Percentiles rank a stretch among this genome's conserved stretches.
Evolutionary conservation across 208 protist genomes (phyloP).

Genomic region (Acanthamoeba royreba): DNA sequence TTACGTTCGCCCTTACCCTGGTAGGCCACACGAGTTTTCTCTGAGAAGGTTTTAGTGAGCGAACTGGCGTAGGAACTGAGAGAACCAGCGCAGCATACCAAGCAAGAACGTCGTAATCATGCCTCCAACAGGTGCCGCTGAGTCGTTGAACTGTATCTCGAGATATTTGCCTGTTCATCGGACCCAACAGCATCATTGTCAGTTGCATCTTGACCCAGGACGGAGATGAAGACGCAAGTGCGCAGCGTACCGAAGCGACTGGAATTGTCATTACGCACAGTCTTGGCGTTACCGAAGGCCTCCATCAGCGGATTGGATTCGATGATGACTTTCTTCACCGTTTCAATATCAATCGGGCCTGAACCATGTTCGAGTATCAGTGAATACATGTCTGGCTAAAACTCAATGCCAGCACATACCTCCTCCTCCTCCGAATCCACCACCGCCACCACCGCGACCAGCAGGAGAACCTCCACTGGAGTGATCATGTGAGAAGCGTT

Average conservation of each 20-base stretch:
- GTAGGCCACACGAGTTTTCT: slow-evolving; percentile 66
- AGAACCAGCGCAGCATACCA: background rate
- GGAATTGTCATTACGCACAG: slow-evolving; percentile 76
- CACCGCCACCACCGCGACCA: background rate
- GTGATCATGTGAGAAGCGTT: background rate
- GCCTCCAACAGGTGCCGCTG: slow-evolving; percentile 56
- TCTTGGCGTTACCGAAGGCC: slow-evolving; percentile 75
- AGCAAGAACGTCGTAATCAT: slow-evolving; percentile 59
- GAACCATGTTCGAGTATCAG: background rate
- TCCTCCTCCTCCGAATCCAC: background rate
- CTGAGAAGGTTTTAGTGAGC: slow-evolving; percentile 49
- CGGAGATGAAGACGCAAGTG: too few relatives aligned
- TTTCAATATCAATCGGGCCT: slow-evolving; percentile 79
- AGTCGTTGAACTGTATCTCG: slow-evolving; percentile 65
- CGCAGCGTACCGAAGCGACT: slow-evolving; percentile 76
- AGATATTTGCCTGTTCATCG: slow-evolving; percentile 72
- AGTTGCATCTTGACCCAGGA: slow-evolving; percentile 61
- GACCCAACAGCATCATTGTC: background rate
- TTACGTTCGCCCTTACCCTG: slow-evolving; percentile 69
- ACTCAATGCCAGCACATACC: background rate
- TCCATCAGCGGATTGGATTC: slow-evolving; percentile 72
- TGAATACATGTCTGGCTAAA: background rate
- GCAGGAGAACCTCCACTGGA: background rate
- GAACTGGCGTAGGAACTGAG: background rate
- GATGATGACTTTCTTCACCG: slow-evolving; percentile 78